A percentile compares a stretch with the other conserved stretches of the same genome.
Conservation (phyloP, 1,284 basidiomycete genomes). For the Nidula niveotomentosa region DNA sequence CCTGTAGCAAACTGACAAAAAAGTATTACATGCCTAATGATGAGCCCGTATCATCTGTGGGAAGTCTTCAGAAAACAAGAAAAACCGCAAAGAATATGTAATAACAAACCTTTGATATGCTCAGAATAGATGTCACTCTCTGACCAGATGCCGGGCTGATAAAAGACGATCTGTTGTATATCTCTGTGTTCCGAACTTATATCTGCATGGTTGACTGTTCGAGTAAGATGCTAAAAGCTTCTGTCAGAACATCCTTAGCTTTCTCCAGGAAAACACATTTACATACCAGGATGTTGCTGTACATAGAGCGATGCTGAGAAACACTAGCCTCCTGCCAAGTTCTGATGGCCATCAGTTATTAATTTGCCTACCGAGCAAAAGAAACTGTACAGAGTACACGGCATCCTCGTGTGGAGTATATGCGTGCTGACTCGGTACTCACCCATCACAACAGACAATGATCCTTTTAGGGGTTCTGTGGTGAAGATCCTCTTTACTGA, state of each 20-base stretch:
- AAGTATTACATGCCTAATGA: conserved; percentile 43
- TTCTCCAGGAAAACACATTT: not conserved
- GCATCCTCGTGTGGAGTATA: no score
- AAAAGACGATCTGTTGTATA: conserved; percentile 67
- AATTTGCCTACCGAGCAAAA: not conserved
- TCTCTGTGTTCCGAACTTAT: conserved; percentile 29
- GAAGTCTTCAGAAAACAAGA: not conserved
- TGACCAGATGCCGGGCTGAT: conserved; percentile 69
- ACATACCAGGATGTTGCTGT: conserved; percentile 64
- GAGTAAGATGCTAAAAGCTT: conserved; percentile 37
- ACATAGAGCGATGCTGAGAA: conserved; percentile 47
- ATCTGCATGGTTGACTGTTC: conserved; percentile 60
- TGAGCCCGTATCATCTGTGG: conserved; percentile 55
- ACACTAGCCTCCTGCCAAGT: conserved; percentile 55
- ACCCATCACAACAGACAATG: conserved; percentile 74
- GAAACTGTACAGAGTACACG: not conserved
- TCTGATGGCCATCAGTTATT: conserved; percentile 17
- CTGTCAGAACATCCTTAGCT: not conserved
- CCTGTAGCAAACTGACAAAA: not conserved
- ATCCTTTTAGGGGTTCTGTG: conserved; percentile 50
- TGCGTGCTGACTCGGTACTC: conserved; percentile 13
- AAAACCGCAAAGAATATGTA: not conserved
- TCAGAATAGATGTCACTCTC: conserved; percentile 56
- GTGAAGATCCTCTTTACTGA: conserved; percentile 8
- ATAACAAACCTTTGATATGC: conserved; percentile 44